Evolutionary conservation across 208 protist species (phyloP).

Genomic region (Leishmania amazonensis): DNA sequence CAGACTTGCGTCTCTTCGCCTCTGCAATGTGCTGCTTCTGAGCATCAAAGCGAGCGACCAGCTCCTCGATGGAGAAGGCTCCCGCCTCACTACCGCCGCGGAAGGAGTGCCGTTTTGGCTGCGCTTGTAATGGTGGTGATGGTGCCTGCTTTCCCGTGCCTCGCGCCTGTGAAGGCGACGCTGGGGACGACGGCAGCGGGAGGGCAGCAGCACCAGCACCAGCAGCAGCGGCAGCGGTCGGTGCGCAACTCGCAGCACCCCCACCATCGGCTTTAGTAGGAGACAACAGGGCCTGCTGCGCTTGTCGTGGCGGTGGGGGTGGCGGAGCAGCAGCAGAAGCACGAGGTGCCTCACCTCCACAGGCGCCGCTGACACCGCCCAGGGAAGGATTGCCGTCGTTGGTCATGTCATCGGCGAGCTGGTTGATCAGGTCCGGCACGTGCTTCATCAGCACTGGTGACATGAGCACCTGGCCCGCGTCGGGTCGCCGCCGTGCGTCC

Average conservation of each 20-base stretch:
- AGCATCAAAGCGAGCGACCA: slow-evolving; percentile 55
- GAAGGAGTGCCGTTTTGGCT: background rate
- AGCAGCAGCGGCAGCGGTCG: background rate
- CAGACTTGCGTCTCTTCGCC: slow-evolving; percentile 12
- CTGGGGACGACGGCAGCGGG: background rate
- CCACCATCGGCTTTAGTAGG: background rate
- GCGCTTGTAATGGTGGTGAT: background rate
- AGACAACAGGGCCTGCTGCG: background rate
- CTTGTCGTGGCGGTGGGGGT: slow-evolving; percentile 2
- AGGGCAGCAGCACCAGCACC: background rate
- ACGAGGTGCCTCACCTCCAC: background rate
- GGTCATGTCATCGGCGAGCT: slow-evolving; percentile 36
- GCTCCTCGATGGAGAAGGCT: slow-evolving; percentile 33
- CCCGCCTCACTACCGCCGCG: background rate
- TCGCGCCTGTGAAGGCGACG: background rate
- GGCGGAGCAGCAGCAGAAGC: background rate
- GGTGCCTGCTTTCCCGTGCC: background rate
- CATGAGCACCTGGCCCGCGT: slow-evolving; percentile 73
- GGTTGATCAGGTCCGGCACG: slow-evolving; percentile 68
- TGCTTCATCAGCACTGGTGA: slow-evolving; percentile 65
- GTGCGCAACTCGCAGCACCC: background rate
- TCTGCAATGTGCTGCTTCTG: slow-evolving; percentile 46
- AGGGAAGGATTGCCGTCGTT: background rate
- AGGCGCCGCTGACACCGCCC: background rate
- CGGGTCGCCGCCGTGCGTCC: slow-evolving; percentile 79